Base-by-base conservation (phyloP, 2,329 filamentous ascomycete species). In the Aspergillus proliferans region DNA sequence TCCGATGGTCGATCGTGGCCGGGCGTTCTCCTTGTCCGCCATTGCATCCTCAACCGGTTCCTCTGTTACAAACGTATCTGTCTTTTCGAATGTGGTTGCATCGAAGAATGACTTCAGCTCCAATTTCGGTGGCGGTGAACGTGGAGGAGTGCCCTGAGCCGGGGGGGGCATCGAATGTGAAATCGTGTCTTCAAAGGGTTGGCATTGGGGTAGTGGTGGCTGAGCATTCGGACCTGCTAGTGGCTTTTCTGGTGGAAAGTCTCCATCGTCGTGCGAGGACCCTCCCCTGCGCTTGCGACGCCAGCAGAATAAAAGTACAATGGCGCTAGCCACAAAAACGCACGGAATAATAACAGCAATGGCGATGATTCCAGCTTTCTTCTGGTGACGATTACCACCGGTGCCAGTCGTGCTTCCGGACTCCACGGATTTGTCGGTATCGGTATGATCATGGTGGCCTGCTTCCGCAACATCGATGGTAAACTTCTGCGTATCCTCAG, bases 401-500 rank as follows among this genome's bases (percentile, higher is more conserved):
- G 52, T 47, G 7, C 52, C 54, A 6, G 52, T 28, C n/a, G 14
- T 22, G 15, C 24, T 43, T 3, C 21, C 50, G 18, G 61, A 47
- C 39, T 56, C 47, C n/a, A 59, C 51, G 22, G 56, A 53, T 6
- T 57, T 51, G 2, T 50, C 52, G 24, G 54, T 58, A 39, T 52
- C 49, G 3, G 15, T 22, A 12, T 40, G 18, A 12, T 40, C 38
- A 19, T 50, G 46, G 18, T 58, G 52, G 3, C 51, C 55, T 6
- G 54, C 53, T 26, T 58, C 56, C 8, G 64, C 54, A 18, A 66
- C 51, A 43, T 63, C 60, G 6, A 81, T 68, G 2, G 65, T 67
- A 49, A 81, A 76, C 2, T 61, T 58, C 47, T 75, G 71, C 7
- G 68, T 70, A 46, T 78, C 69, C 40, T 63, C 62, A 49, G 58